phyloP scores from a whole-genome alignment of 495 filamentous ascomycete genomes.

The Talaromyces liani region DNA sequence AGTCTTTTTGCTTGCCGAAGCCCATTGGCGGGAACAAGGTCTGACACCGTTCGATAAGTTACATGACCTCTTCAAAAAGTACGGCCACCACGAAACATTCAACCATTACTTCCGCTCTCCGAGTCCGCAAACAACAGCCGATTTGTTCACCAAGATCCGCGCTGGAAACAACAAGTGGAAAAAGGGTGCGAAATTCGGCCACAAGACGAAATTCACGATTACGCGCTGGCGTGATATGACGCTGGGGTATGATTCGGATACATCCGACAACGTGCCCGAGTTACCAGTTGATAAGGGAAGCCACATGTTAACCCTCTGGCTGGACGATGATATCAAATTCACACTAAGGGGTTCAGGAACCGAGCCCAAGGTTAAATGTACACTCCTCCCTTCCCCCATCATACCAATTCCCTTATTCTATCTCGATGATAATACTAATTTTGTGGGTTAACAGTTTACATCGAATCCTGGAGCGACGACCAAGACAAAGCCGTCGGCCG shows the following conservation, averaged over 20 bases:
- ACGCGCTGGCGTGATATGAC: slow-evolving; percentile 64
- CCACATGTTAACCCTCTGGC: slow-evolving; percentile 68
- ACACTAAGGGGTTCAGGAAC: slow-evolving; percentile 64
- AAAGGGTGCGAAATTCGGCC: slow-evolving; percentile 37
- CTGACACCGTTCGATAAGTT: slow-evolving; percentile 54
- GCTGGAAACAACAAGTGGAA: slow-evolving; percentile 27
- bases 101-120: slow-evolving; percentile 65
- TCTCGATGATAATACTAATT: neutral
- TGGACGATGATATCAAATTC: slow-evolving; percentile 52
- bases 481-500: slow-evolving; percentile 39
- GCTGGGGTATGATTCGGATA: slow-evolving; percentile 53
- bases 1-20: slow-evolving; percentile 52
- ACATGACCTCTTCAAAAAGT: slow-evolving; percentile 51
- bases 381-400: no score
- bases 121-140: slow-evolving; percentile 38
- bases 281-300: slow-evolving; percentile 51
- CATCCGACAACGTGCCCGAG: slow-evolving; percentile 43
- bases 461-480: slow-evolving; percentile 44
- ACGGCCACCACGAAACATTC: slow-evolving; percentile 58
- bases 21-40: slow-evolving; percentile 44
- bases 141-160: slow-evolving; percentile 50
- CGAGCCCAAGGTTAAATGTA: slow-evolving; percentile 62
- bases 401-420: neutral
- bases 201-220: slow-evolving; percentile 32
- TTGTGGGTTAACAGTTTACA: slow-evolving; percentile 35